A percentile compares a stretch with the other conserved stretches of the same genome.
These are phyloP conservation scores for Byssothecium circinans DNA, from an alignment of 2,329 filamentous ascomycete genomes.

Conservation along the genomic window DNA sequence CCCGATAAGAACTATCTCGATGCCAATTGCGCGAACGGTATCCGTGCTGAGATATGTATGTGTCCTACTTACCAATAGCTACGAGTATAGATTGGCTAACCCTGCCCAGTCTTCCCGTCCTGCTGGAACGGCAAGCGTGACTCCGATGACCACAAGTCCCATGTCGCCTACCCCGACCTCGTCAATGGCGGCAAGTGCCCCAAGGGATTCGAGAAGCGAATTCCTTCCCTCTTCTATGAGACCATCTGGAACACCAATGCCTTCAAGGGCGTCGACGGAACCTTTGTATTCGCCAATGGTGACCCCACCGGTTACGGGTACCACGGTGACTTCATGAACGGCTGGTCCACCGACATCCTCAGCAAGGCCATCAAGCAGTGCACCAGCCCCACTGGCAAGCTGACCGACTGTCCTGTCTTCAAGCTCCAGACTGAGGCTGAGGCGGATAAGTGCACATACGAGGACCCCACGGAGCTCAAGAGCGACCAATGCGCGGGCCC, in stretches of 20 bases:
- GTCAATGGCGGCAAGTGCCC: slow-evolving; percentile 60
- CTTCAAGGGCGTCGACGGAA: slow-evolving; percentile 55
- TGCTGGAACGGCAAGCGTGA: slow-evolving; percentile 68
- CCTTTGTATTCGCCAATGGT: slow-evolving; percentile 70
- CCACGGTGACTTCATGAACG: slow-evolving; percentile 72
- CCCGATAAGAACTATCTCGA: slow-evolving; percentile 81
- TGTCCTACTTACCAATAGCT: neutral
- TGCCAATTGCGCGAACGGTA: slow-evolving; percentile 77
- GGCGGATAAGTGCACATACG: slow-evolving; percentile 63
- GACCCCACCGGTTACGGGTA: slow-evolving; percentile 73
- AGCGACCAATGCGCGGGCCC: slow-evolving; percentile 63
- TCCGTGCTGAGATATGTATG: slow-evolving; percentile 63
- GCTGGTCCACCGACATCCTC: slow-evolving; percentile 68
- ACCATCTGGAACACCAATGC: slow-evolving; percentile 57
- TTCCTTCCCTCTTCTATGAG: slow-evolving; percentile 64
- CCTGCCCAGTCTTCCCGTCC: slow-evolving; percentile 62
- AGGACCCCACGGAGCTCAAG: slow-evolving; percentile 56
- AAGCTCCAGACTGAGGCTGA: slow-evolving; percentile 61
- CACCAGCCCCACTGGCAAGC: slow-evolving; percentile 68
- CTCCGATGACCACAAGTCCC: slow-evolving; percentile 63
- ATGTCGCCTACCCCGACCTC: slow-evolving; percentile 64
- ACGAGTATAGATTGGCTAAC: neutral
- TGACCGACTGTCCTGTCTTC: slow-evolving; percentile 77
- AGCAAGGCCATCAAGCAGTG: slow-evolving; percentile 71
- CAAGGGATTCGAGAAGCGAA: slow-evolving; percentile 54